Conservation (phyloP, 2,329 filamentous ascomycete species). For the Cladobotryum protrusum region DNA sequence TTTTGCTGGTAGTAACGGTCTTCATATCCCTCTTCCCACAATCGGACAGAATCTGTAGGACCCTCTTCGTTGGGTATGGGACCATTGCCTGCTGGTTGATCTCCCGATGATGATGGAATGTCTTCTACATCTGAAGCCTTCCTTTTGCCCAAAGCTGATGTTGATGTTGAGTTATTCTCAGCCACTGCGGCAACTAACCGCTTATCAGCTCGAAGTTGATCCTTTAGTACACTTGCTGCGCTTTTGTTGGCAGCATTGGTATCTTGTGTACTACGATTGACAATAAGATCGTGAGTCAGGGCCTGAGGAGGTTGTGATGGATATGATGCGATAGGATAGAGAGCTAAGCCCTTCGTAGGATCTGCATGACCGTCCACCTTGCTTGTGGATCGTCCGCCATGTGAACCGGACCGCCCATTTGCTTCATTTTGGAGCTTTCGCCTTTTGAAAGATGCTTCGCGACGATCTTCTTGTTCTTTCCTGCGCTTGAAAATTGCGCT, state of each 20-base stretch:
- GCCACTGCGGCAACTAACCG: constrained; percentile 13
- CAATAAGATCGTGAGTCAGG: constrained; percentile 82
- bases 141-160: constrained; percentile 62
- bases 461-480: constrained; percentile 77
- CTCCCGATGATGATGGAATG: constrained; percentile 53
- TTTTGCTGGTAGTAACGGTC: constrained; percentile 98
- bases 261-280: constrained; percentile 63
- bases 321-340: constrained; percentile 41
- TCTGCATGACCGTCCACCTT: constrained; percentile 30
- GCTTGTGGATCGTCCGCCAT: constrained; percentile 5
- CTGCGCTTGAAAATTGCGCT: constrained; percentile 86
- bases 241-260: constrained; percentile 87
- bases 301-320: constrained; percentile 47
- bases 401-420: constrained; percentile 19
- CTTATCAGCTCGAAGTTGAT: constrained; percentile 56
- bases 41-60: constrained; percentile 71
- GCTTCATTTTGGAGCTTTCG: constrained; percentile 63
- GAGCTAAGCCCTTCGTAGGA: constrained; percentile 24
- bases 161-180: constrained; percentile 6
- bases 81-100: constrained; percentile 43
- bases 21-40: constrained; percentile 94
- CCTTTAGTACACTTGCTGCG: constrained; percentile 82
- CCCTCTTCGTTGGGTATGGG: constrained; percentile 52
- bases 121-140: constrained; percentile 67
- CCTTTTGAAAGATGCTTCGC: constrained; percentile 72